Evolutionary conservation across 208 protist genomes (phyloP).

Genomic region (Endotrypanum monterogeii): DNA sequence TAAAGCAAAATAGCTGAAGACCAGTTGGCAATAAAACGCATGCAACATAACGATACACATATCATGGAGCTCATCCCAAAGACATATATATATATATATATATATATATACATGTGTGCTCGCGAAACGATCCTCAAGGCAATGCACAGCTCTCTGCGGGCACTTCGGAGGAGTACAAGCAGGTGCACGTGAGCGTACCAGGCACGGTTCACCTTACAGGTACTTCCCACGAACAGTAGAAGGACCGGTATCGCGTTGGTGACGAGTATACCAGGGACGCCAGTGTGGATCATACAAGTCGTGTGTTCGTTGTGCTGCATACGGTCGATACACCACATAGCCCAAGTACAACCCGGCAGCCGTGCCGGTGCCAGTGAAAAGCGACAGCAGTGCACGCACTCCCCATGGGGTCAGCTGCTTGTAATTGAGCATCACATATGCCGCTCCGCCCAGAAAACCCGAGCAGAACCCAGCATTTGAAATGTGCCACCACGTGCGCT

Average conservation of each 20-base stretch:
- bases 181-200: background rate
- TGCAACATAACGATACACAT: background rate
- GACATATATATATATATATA: too few species aligned
- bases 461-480: slow-evolving; percentile 31
- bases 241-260: slow-evolving; percentile 43
- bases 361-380: slow-evolving; percentile 32
- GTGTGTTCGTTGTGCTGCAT: slow-evolving; percentile 50
- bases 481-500: slow-evolving; percentile 71
- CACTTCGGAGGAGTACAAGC: background rate
- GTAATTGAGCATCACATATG: slow-evolving; percentile 54
- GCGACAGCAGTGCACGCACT: slow-evolving; percentile 39
- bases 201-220: slow-evolving; percentile 24
- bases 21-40: background rate
- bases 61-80: background rate
- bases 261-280: slow-evolving; percentile 75
- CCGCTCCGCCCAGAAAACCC: slow-evolving; percentile 51
- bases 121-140: background rate
- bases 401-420: slow-evolving; percentile 66
- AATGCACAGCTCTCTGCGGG: background rate
- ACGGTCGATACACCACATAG: slow-evolving; percentile 68
- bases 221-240: slow-evolving; percentile 75
- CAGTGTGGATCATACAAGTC: slow-evolving; percentile 79
- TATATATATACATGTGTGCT: too few species aligned
- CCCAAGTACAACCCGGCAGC: slow-evolving; percentile 49
- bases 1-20: background rate